Evolutionary conservation across 2,329 filamentous ascomycete genomes (phyloP), one percentile per base, ranked within the genome.

Genomic region (Nemania abortiva): DNA sequence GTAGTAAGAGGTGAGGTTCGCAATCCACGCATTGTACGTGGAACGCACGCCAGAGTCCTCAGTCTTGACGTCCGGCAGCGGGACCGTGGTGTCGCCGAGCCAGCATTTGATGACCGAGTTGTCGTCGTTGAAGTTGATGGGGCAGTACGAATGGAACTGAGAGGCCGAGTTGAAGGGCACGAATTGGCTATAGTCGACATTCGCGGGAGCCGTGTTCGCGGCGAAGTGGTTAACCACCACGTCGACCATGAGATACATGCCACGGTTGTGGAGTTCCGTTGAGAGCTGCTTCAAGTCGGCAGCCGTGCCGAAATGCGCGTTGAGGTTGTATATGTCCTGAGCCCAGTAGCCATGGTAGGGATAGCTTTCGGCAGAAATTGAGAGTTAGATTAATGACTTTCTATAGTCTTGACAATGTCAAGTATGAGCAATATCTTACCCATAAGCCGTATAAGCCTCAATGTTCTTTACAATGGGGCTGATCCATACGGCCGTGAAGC

Each of bases 221-320:
- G 79, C 86, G 74, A 85, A 85, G 74, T 90, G 86, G 75, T 89
- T 89, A 7, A 84, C 82, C 2, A 89, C 87, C 0, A 89, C 80
- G 69, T 90, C 88, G 2, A 90, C 81, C 88, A 90, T 90, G 45
- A 90, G 79, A 72, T 87, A 88, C 87, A 90, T 90, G 54, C 81
- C 83, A 3, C 87, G 82, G 20, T 79, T 76, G 71, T 90, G 87
- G 18, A 89, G 76, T 4, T 83, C 87, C 9, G 77, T 69, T 0
- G 86, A 82, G 4, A 90, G 81, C 11, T 79, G 82, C 50, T 80
- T 79, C 45, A 90, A 77, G 68, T 89, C 82, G 9, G 84, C 82
- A 73, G 87, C 78, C 74, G 90, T 87, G 5, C 90, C 90, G 71
- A 91, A 91, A 24, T 86, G 83, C 0, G 86, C 85, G 74, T 92